A percentile compares a stretch with the other conserved stretches of the same genome.
phyloP scores from a whole-genome alignment of 108 stramenopile species.

The Parietichytrium sp. region DNA sequence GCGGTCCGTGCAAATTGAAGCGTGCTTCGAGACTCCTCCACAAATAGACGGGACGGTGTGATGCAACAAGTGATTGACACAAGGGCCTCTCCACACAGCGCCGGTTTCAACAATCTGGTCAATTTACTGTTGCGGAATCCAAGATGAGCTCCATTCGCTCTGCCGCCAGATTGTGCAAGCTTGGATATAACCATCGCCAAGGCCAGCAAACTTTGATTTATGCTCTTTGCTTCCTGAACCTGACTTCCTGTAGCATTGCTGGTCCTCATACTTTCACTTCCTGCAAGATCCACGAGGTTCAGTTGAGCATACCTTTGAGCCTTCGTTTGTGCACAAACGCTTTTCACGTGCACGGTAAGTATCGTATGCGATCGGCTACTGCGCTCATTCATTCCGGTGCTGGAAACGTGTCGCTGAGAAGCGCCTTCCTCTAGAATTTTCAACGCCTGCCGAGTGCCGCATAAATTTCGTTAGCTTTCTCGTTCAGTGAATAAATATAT shows the following conservation, averaged over 20 bases:
- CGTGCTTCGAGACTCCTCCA: background rate
- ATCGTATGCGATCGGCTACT: conserved; percentile 23
- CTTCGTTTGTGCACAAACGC: background rate
- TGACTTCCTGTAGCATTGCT: conserved; percentile 4
- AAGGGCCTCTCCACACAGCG: conserved; percentile 1
- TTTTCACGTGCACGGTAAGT: conserved; percentile 17
- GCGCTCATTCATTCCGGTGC: conserved; percentile 7
- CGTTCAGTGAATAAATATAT: too few relatives aligned
- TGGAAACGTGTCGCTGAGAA: background rate
- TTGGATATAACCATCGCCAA: background rate
- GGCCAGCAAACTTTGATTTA: conserved; percentile 14
- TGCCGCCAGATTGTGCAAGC: background rate
- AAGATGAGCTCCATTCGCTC: background rate
- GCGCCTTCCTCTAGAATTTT: background rate
- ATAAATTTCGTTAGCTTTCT: too few relatives aligned
- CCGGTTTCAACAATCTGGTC: conserved; percentile 13
- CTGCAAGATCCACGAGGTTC: conserved; percentile 26
- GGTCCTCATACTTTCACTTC: conserved; percentile 29
- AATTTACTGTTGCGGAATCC: background rate
- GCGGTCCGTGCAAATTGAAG: conserved; percentile 25
- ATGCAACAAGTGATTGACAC: conserved; percentile 32
- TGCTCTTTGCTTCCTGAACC: conserved; percentile 3
- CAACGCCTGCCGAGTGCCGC: too few relatives aligned
- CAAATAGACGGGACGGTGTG: background rate
- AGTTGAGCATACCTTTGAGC: background rate